Evolutionary conservation across 805 yeast species (phyloP), one percentile per base, ranked within the genome.

Genomic region (Maudiozyma bulderi): DNA sequence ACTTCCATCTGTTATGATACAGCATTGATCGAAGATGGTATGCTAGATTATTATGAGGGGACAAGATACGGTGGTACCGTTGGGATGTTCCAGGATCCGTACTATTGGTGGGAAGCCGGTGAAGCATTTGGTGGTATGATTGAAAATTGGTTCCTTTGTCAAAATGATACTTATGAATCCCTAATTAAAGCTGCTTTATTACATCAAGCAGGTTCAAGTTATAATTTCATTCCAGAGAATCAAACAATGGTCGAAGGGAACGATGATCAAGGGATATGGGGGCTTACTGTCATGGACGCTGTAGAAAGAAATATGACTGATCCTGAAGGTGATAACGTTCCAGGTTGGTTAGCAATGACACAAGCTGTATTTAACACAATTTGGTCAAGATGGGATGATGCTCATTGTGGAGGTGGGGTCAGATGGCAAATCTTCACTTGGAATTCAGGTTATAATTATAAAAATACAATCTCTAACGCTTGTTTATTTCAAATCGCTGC

Each of bases 41-140:
- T 81, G 53, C 66, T 83, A 61, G 81, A 80, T 64, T 85, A 85
- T 64, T 82, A 85, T 59, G 77, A 76, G 52, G 88, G 89, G 15
- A 50, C 53, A 33, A 61, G 71, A 39, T 62, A 68, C 43, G 90
- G 89, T 46, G 89, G 89, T 32, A 74, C 83, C 7, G 73, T 84
- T 31, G 95, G 91, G 28, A 75, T 76, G 78, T 84, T 84, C 59
- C 70, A 76, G 10, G 61, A 74, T 53, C 89, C 89, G 0, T 85
- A 85, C 63, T 82, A 81, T 67, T 89, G 93, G 89, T 86, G 95
- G 95, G 82, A 84, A 65, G 88, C 90, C 39, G 95, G 95, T 58
- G 91, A 86, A 56, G 89, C 89, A 0, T 82, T 72, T 66, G 77
- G 77, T 11, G 69, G 74, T 2, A 64, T 86, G 70, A 62, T 91